Conservation (phyloP, 2,329 filamentous ascomycete genomes). For the Botryotinia calthae region DNA sequence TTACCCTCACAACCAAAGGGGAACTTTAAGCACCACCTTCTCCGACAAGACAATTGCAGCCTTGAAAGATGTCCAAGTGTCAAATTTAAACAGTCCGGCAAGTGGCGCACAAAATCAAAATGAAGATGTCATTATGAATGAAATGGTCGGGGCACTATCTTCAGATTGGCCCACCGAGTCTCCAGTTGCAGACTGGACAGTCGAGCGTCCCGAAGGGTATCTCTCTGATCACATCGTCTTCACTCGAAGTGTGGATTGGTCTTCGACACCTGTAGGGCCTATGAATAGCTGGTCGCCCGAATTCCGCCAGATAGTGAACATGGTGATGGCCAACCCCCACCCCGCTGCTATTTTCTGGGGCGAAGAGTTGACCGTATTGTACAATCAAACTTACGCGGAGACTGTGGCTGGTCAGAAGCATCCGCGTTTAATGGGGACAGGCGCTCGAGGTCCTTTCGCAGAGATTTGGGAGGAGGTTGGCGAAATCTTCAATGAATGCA, state of each 20-base stretch:
- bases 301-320: slow-evolving; percentile 71
- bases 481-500: slow-evolving; percentile 65
- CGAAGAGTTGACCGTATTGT: slow-evolving; percentile 60
- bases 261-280: slow-evolving; percentile 66
- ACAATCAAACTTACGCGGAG: slow-evolving; percentile 67
- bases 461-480: slow-evolving; percentile 73
- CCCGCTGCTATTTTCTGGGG: slow-evolving; percentile 78
- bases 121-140: not conserved
- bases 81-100: not conserved
- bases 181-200: not conserved
- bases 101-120: not conserved
- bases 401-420: slow-evolving; percentile 75
- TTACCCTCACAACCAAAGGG: not conserved
- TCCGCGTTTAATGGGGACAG: slow-evolving; percentile 60
- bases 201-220: slow-evolving; percentile 40
- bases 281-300: slow-evolving; percentile 67
- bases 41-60: slow-evolving; percentile 15
- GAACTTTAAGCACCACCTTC: slow-evolving; percentile 3
- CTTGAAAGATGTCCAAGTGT: slow-evolving; percentile 8
- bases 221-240: slow-evolving; percentile 70
- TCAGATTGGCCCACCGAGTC: not conserved
- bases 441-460: slow-evolving; percentile 54
- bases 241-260: slow-evolving; percentile 70
- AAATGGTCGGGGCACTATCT: not conserved
- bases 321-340: slow-evolving; percentile 76